Percentiles rank a stretch among this genome's conserved stretches.
phyloP scores from a whole-genome alignment of 2,329 filamentous ascomycete genomes.

The Immersiporthe knoxdaviesiana region DNA sequence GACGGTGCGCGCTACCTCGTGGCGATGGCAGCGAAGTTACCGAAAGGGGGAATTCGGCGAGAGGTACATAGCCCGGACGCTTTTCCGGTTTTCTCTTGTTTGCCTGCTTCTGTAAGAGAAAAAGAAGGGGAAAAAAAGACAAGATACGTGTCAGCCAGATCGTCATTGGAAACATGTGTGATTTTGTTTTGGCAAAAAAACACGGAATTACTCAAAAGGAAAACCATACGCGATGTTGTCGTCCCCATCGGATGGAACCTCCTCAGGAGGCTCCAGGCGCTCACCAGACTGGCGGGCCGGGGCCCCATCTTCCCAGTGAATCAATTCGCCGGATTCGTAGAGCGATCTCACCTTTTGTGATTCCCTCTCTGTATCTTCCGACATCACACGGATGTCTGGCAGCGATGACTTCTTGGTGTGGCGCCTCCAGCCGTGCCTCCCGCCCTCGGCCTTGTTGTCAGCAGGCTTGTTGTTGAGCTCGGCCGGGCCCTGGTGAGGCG shows the following conservation, averaged over 20 bases:
- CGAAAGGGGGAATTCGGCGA: conserved; percentile 45
- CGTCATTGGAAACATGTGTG: conserved; percentile 14
- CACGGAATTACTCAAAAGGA: conserved; percentile 43
- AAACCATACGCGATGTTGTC: conserved; percentile 60
- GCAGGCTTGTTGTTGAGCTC: conserved; percentile 26
- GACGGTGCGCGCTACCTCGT: conserved; percentile 45
- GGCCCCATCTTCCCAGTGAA: conserved; percentile 57
- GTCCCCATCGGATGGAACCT: conserved; percentile 56
- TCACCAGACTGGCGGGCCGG: conserved; percentile 51
- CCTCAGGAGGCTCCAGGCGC: conserved; percentile 52
- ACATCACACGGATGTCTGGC: conserved; percentile 57
- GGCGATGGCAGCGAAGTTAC: conserved; percentile 49
- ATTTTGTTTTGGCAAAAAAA: neutral
- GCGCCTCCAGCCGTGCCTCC: conserved; percentile 30
- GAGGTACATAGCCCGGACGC: conserved; percentile 38
- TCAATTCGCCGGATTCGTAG: conserved; percentile 60
- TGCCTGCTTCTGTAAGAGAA: conserved; percentile 15
- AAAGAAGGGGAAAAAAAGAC: conserved; percentile 13
- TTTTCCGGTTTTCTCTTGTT: conserved; percentile 29
- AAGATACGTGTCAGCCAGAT: conserved; percentile 36
- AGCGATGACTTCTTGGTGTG: conserved; percentile 33
- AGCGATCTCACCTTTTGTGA: conserved; percentile 70
- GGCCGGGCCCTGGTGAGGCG: conserved; percentile 29
- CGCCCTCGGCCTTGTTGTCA: conserved; percentile 19
- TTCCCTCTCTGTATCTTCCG: conserved; percentile 62